Conservation (phyloP, 2,329 filamentous ascomycete genomes). For the Neonectria sp. region DNA sequence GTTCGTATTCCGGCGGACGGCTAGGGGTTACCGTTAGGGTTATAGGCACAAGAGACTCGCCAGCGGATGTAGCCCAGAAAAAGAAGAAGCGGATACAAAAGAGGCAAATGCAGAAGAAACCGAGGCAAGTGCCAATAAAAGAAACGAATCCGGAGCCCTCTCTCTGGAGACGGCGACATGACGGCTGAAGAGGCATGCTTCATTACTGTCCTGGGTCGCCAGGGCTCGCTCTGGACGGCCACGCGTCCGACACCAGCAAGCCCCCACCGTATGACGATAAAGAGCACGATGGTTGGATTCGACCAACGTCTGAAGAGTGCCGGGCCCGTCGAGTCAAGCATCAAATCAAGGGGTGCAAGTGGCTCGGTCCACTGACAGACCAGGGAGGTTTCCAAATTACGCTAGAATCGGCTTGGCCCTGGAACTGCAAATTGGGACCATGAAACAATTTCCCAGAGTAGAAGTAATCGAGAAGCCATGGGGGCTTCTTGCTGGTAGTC, state of each 20-base stretch:
- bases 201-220: conserved; percentile 11
- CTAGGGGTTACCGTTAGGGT: not conserved
- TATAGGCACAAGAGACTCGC: conserved; percentile 2
- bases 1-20: conserved; percentile 1
- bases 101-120: conserved; percentile 9
- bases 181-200: conserved; percentile 16
- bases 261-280: conserved; percentile 24
- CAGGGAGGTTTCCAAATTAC: conserved; percentile 12
- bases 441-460: conserved; percentile 17
- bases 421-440: conserved; percentile 1
- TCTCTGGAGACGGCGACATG: conserved; percentile 3
- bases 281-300: conserved; percentile 3
- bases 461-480: conserved; percentile 1
- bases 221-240: conserved; percentile 3
- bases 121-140: conserved; percentile 20
- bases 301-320: not conserved
- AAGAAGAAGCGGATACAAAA: not conserved
- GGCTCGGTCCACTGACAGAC: conserved; percentile 25
- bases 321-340: not conserved
- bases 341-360: conserved; percentile 7
- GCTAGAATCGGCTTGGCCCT: conserved; percentile 12
- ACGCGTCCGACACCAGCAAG: conserved; percentile 22
- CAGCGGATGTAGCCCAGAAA: not conserved
- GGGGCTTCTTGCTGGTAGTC: not conserved
- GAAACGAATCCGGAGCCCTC: conserved; percentile 11